Conservation (phyloP, 2,329 filamentous ascomycete species). For the Pyrenochaeta sp. region DNA sequence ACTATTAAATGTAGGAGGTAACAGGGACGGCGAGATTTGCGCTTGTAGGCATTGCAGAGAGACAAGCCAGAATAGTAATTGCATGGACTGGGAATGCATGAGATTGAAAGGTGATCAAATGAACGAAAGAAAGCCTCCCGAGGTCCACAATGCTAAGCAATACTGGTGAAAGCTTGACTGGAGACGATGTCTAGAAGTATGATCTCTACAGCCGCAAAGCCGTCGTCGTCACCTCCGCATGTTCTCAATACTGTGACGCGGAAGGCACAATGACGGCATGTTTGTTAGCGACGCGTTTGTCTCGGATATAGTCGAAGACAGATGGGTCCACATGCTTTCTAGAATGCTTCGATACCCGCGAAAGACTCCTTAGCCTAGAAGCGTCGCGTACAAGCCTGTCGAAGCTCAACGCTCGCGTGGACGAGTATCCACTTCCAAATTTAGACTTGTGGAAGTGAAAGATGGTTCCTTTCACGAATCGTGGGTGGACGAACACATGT, state of each 20-base stretch:
- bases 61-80: constrained; percentile 9
- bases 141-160: constrained; percentile 8
- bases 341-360: no score
- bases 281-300: constrained; percentile 16
- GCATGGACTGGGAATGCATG: constrained; percentile 25
- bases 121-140: constrained; percentile 17
- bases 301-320: constrained; percentile 23
- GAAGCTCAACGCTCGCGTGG: no score
- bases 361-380: no score
- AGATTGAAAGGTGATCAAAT: constrained; percentile 5
- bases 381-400: no score
- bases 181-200: not conserved
- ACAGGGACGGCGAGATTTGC: constrained; percentile 18
- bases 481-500: no score
- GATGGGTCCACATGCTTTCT: no score
- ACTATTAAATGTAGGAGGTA: constrained; percentile 16
- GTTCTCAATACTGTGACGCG: constrained; percentile 5
- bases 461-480: no score
- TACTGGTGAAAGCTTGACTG: not conserved
- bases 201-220: not conserved
- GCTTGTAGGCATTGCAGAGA: constrained; percentile 14
- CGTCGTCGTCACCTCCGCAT: not conserved
- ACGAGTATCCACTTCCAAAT: no score
- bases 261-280: constrained; percentile 29
- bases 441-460: no score